Percentiles rank a stretch among this genome's conserved stretches.
Evolutionary conservation across 2,329 filamentous ascomycete genomes (phyloP).

Genomic region (Coniochaeta sp.): DNA sequence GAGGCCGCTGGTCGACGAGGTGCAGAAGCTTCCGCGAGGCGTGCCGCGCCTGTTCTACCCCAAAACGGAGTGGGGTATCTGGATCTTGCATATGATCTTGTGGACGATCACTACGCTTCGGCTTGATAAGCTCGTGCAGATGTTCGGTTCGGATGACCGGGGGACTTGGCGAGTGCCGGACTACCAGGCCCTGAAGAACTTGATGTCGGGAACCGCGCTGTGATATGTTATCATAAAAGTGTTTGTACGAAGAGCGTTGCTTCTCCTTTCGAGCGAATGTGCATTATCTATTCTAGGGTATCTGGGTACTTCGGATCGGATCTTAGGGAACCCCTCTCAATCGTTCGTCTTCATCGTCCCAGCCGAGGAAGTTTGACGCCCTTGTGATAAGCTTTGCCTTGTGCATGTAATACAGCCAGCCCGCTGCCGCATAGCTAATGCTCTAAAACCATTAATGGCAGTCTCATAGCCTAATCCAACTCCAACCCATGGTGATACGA

Average conservation of each 20-base stretch:
- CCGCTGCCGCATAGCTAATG: background rate
- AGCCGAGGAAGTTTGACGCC: background rate
- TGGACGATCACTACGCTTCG: background rate
- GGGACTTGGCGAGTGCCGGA: background rate
- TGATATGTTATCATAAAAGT: background rate
- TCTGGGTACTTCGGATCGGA: background rate
- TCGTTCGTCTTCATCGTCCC: background rate
- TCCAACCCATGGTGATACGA: background rate
- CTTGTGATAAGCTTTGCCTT: background rate
- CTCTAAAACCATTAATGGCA: background rate
- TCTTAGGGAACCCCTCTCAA: background rate
- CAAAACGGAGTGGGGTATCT: conserved; percentile 7
- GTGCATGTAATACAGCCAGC: background rate
- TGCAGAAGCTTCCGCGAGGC: conserved; percentile 1
- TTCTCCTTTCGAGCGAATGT: background rate
- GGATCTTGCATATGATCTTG: conserved; percentile 2
- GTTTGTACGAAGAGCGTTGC: background rate
- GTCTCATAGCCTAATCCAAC: background rate
- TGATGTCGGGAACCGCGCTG: background rate
- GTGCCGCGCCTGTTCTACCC: conserved; percentile 2
- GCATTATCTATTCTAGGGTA: background rate
- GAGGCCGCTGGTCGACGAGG: conserved; percentile 25
- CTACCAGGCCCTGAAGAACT: background rate
- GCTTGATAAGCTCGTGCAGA: background rate
- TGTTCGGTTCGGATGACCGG: background rate